Base-by-base conservation (phyloP, 805 yeast species). In the Tetrapisispora fleetii region DNA sequence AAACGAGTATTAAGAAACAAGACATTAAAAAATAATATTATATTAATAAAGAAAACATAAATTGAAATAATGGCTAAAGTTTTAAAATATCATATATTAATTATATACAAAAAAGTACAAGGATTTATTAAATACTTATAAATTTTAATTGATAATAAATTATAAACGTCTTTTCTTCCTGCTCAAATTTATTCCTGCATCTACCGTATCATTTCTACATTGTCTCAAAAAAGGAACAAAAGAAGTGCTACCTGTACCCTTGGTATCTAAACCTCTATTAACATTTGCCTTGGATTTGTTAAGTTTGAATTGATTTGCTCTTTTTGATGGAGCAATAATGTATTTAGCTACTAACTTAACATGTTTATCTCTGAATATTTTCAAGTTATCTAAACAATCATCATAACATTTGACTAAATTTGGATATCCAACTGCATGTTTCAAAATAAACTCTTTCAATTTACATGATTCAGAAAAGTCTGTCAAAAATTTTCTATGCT, bases 201-300 rank as follows among this genome's bases (percentile, higher is more conserved):
- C 18, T 8, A 37, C 21, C 3, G 96, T 90, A 64, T 90, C 97
- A 68, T 90, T 97, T 65, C 97, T 78, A 57, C 96, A 91, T 67
- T 91, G 97, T 66, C 89, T 90, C 63, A 90, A 74, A 69, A 90
- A 91, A 27, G 96, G 96, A 50, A 90, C 76, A 58, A 90, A 73
- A 1, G 95, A 81, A 0, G 97, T 90, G 41, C 98, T 97, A 19
- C 98, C 98, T 1, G 98, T 90, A 16, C 98, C 97, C 33, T 22
- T 45, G 3, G 36, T 39, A 19, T 36, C 48, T 32, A 45, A 39
- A 1, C 57, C 41, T 24, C 71, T 74, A 35, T 72, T 63, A 56
- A 75, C 78, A 58, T 60, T 14, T 16, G 17, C 16, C n/a, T 17
- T 22, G 21, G 24, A 21, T 14, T 18, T 16, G 21, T 32, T 18